phyloP scores from a whole-genome alignment of 2,329 filamentous ascomycete genomes.

The Epichloe sibirici region DNA sequence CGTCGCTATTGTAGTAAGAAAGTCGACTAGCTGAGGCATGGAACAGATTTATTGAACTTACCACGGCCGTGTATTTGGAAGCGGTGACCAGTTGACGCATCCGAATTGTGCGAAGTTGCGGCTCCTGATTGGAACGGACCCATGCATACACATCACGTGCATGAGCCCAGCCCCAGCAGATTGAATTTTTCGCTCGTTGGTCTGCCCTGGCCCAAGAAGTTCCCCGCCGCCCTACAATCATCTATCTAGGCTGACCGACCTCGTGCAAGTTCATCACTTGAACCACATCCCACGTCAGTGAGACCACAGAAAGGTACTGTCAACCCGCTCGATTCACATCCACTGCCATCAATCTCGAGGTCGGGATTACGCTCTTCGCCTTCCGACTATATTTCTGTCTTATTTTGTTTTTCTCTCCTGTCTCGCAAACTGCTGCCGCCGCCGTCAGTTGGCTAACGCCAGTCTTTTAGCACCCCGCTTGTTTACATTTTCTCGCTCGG shows the following conservation, averaged over 20 bases:
- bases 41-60: not conserved
- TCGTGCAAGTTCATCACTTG: conserved; percentile 23
- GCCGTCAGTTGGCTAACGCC: conserved; percentile 20
- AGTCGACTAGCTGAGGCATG: not conserved
- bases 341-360: conserved; percentile 13
- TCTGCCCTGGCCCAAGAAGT: conserved; percentile 24
- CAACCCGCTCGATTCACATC: conserved; percentile 8
- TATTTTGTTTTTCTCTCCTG: not conserved
- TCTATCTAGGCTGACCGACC: conserved; percentile 26
- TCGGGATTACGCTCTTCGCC: not conserved
- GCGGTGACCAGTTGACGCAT: conserved; percentile 14
- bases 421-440: not conserved
- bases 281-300: conserved; percentile 18
- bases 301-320: conserved; percentile 12
- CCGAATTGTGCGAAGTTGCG: conserved; percentile 1
- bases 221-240: conserved; percentile 27
- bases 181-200: conserved; percentile 32
- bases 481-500: conserved; percentile 27
- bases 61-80: conserved; percentile 3
- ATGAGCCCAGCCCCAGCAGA: conserved; percentile 18
- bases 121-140: conserved; percentile 6
- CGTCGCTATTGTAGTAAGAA: not conserved
- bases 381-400: conserved; percentile 1
- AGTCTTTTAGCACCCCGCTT: conserved; percentile 30
- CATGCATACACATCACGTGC: conserved; percentile 22